These are phyloP conservation scores for Eremochloa ophiuroides DNA, from an alignment of 176 grass and related monocot species.

Conservation along the genomic window DNA sequence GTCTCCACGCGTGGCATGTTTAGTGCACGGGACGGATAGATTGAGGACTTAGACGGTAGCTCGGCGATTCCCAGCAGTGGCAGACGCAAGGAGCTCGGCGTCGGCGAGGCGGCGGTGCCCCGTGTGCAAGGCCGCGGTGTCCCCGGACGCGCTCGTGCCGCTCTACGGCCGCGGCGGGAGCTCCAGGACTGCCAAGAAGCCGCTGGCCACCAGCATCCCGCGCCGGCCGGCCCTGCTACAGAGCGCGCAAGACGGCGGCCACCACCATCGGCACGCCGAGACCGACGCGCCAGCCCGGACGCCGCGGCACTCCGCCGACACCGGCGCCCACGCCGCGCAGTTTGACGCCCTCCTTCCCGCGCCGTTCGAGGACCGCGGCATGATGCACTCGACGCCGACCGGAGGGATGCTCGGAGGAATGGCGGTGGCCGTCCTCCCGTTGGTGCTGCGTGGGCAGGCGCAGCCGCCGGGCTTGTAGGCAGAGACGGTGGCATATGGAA, in stretches of 20 bases:
- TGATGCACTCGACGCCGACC: conserved; percentile 36
- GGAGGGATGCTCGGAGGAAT: conserved; percentile 50
- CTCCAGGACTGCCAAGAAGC: conserved; percentile 18
- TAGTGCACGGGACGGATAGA: too few relatives aligned
- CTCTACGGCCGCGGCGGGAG: conserved; percentile 80
- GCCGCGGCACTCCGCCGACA: background rate
- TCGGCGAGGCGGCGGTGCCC: conserved; percentile 54
- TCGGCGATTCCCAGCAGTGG: too few relatives aligned
- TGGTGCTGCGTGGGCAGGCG: conserved; percentile 33
- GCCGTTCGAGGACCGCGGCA: background rate
- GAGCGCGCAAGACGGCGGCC: background rate
- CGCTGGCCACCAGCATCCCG: conserved; percentile 25
- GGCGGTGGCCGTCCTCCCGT: conserved; percentile 52
- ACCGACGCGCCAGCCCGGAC: background rate
- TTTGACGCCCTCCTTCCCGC: background rate
- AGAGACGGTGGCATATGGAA: conserved; percentile 35
- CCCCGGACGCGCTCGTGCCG: conserved; percentile 55
- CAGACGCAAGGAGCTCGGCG: background rate
- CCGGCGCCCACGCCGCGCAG: background rate
- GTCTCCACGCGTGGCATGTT: too few relatives aligned
- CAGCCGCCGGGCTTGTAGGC: conserved; percentile 20
- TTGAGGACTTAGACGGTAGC: too few relatives aligned
- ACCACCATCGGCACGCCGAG: background rate
- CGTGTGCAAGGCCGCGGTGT: conserved; percentile 71
- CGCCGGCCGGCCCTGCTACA: conserved; percentile 28